Base-by-base conservation (phyloP, 116 monocot species). In the Zostera marina region DNA sequence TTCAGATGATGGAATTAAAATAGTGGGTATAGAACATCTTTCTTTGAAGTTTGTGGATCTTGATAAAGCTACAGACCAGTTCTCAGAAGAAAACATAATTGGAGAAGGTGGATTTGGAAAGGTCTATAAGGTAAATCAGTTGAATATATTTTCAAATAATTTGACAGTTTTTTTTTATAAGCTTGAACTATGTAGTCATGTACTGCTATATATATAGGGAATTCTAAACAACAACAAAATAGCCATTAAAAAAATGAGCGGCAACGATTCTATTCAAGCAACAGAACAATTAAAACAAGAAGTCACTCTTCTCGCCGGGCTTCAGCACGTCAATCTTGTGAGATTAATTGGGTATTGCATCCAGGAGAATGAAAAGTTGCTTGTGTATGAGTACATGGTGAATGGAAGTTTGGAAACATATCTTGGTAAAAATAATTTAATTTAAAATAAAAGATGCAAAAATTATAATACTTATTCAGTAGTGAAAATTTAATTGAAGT, bases 101-200 rank as follows among this genome's bases (percentile, higher is more conserved):
- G 76, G 69, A 8, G 22, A 38, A 23, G 68, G 73, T 14, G 67
- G 66, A 22, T 66, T 56, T 66, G 76, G 77, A 20, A 25, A 2
- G 20, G 65, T 72, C 5, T 72, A 66, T 24, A 72, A 72, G 66
- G 66, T 67, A 55, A 3, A 26, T 17, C n/a, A n/a, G n/a, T n/a
- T n/a, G n/a, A n/a, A 17, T 53, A 17, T 17, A 0, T n/a, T 17
- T 1, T 9, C 53, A 53, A 8, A 2, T 53, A 20, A 17, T n/a
- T n/a, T 53, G 11, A n/a, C 22, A 13, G 20, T 53, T 17, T 53
- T n/a, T 53, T 10, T n/a, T 21, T 53, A 21, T 9, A 3, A 21
- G n/a, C n/a, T n/a, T n/a, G n/a, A 14, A 53, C 9, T 53, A n/a
- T n/a, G n/a, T n/a, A n/a, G n/a, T n/a, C n/a, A n/a, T n/a, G n/a